A percentile compares a stretch with the other conserved stretches of the same genome.
Conservation (phyloP, 2,329 filamentous ascomycete species). For the Claviceps sp. region DNA sequence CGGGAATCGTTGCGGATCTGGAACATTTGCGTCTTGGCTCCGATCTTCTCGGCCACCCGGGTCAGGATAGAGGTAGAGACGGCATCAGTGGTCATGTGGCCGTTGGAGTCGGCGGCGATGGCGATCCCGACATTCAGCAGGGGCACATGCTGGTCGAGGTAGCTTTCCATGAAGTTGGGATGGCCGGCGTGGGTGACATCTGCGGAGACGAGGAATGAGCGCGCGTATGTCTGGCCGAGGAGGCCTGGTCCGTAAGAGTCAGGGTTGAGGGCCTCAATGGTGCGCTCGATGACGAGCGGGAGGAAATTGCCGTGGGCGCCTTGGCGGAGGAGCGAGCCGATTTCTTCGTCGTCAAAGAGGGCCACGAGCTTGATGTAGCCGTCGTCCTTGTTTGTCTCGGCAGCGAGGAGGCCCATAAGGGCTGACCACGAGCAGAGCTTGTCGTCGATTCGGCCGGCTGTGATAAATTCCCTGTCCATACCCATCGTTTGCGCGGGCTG, state of each 20-base stretch:
- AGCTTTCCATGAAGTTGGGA: conserved; percentile 78
- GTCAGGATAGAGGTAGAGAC: conserved; percentile 72
- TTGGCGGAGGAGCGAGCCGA: conserved; percentile 80
- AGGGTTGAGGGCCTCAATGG: conserved; percentile 54
- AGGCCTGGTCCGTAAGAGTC: conserved; percentile 43
- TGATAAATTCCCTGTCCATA: conserved; percentile 86
- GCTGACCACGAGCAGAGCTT: conserved; percentile 95
- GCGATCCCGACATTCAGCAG: conserved; percentile 78
- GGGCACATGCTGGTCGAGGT: conserved; percentile 76
- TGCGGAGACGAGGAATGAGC: conserved; percentile 81
- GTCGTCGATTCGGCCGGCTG: conserved; percentile 89
- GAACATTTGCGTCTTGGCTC: conserved; percentile 67
- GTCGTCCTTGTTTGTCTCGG: conserved; percentile 39
- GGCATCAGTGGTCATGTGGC: conserved; percentile 90
- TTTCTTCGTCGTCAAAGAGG: conserved; percentile 96
- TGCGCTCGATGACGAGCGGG: conserved; percentile 64
- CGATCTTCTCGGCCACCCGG: conserved; percentile 62
- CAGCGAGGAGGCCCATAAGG: conserved; percentile 66
- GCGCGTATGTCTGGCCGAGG: conserved; percentile 72
- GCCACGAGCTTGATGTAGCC: conserved; percentile 77
- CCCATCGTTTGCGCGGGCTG: conserved; percentile 77
- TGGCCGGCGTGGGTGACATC: conserved; percentile 92
- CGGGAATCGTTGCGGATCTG: conserved; percentile 89
- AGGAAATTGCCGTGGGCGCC: conserved; percentile 86
- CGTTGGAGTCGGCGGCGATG: conserved; percentile 72